Evolutionary conservation across 768 basidiomycete species (phyloP).

Genomic region (Leccinum disarticulatum): DNA sequence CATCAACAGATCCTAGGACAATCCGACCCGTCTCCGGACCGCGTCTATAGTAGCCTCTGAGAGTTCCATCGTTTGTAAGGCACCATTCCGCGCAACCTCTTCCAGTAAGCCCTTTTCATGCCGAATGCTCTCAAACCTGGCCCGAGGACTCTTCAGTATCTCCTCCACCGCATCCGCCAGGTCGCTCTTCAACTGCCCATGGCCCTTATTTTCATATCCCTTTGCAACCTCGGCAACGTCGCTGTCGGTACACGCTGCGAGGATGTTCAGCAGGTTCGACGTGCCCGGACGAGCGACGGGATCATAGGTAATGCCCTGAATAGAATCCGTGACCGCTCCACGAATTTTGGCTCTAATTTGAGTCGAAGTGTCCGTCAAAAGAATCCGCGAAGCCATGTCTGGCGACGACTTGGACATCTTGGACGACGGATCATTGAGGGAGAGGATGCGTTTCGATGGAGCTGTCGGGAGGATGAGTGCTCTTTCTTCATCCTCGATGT

Average conservation of each 20-base stretch:
- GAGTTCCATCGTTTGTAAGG: conserved; percentile 55
- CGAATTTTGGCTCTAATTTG: conserved; percentile 72
- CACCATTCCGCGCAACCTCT: conserved; percentile 63
- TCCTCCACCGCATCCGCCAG: conserved; percentile 74
- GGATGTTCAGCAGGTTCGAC: conserved; percentile 77
- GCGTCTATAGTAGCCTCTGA: conserved; percentile 64
- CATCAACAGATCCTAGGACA: conserved; percentile 33
- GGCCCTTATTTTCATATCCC: conserved; percentile 54
- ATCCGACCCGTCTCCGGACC: conserved; percentile 69
- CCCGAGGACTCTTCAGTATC: conserved; percentile 61
- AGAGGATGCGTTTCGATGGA: conserved; percentile 77
- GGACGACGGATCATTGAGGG: conserved; percentile 76
- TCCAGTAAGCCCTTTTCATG: conserved; percentile 59
- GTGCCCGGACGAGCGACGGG: conserved; percentile 78
- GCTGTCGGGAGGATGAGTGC: conserved; percentile 43
- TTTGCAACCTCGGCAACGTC: conserved; percentile 45
- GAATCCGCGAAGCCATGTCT: conserved; percentile 75
- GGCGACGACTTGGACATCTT: conserved; percentile 98
- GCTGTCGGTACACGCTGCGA: conserved; percentile 67
- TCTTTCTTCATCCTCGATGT: neutral
- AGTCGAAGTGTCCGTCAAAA: conserved; percentile 70
- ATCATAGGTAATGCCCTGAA: conserved; percentile 74
- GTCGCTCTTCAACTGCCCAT: conserved; percentile 70
- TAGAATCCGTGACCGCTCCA: conserved; percentile 83
- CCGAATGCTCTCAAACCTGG: conserved; percentile 64